Evolutionary conservation across 352 stramenopile species (phyloP).

Genomic region (Peronosclerospora sorghi): DNA sequence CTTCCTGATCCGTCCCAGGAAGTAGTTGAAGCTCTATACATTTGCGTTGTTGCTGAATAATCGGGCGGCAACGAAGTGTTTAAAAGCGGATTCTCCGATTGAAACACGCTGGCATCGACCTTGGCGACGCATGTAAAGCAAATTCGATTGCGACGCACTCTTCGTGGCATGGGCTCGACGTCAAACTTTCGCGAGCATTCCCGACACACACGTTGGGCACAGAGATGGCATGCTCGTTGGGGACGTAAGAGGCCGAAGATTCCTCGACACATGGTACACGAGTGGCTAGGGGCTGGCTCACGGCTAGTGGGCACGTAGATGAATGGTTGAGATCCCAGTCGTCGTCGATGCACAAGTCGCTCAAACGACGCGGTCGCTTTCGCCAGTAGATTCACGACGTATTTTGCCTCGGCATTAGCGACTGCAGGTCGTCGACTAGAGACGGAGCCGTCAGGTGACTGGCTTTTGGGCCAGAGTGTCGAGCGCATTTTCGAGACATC

Average conservation of each 20-base stretch:
- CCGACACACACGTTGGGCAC: slow-evolving; percentile 44
- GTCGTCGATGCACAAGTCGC: slow-evolving; percentile 40
- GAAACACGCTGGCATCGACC: slow-evolving; percentile 36
- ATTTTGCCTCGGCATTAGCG: slow-evolving; percentile 31
- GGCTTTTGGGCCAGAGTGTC: slow-evolving; percentile 12
- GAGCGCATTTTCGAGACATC: background rate
- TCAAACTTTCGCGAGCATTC: slow-evolving; percentile 60
- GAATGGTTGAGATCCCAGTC: slow-evolving; percentile 44
- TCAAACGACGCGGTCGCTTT: slow-evolving; percentile 41
- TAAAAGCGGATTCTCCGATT: slow-evolving; percentile 21
- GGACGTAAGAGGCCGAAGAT: slow-evolving; percentile 43
- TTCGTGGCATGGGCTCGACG: slow-evolving; percentile 35
- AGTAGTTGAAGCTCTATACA: background rate
- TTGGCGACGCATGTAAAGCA: slow-evolving; percentile 50
- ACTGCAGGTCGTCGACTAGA: background rate
- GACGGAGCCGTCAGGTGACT: background rate
- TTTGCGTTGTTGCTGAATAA: slow-evolving; percentile 7
- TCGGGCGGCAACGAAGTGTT: slow-evolving; percentile 9
- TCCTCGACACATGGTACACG: slow-evolving; percentile 37
- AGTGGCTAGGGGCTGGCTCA: slow-evolving; percentile 14
- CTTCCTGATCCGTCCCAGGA: slow-evolving; percentile 2
- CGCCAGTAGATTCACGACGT: slow-evolving; percentile 39
- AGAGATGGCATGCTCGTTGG: slow-evolving; percentile 57
- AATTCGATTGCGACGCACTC: slow-evolving; percentile 43
- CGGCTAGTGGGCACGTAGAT: slow-evolving; percentile 24